A percentile compares a stretch with the other conserved stretches of the same genome.
Evolutionary conservation across 2,329 filamentous ascomycete genomes (phyloP).

Genomic region (Neonectria coccinea): DNA sequence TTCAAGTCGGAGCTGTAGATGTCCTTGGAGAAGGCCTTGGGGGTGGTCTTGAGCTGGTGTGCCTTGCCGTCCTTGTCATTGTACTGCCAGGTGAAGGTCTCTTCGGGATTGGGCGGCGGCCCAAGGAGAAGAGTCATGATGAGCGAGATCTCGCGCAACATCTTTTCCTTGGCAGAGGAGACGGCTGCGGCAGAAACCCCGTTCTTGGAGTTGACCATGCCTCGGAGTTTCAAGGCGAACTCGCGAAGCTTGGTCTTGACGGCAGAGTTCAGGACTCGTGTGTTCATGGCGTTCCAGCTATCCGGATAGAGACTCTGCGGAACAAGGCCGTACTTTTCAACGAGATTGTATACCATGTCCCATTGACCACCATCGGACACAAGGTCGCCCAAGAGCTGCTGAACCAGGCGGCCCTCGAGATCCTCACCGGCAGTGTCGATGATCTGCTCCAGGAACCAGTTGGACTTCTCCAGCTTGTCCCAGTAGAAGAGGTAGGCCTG

Average conservation of each 20-base stretch:
- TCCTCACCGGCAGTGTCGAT: constrained; percentile 78
- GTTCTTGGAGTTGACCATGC: constrained; percentile 55
- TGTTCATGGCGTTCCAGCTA: constrained; percentile 80
- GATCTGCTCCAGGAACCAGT: constrained; percentile 88
- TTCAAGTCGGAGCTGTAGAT: constrained; percentile 71
- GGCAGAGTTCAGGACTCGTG: constrained; percentile 75
- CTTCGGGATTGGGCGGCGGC: constrained; percentile 76
- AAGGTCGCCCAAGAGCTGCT: constrained; percentile 74
- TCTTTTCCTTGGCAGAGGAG: constrained; percentile 72
- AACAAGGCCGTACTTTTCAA: constrained; percentile 89
- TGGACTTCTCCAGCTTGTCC: constrained; percentile 93
- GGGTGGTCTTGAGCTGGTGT: constrained; percentile 72
- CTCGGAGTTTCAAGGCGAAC: constrained; percentile 79
- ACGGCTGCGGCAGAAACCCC: constrained; percentile 52
- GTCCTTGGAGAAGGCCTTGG: constrained; percentile 77
- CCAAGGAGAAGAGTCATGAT: constrained; percentile 87
- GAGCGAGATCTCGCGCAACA: constrained; percentile 83
- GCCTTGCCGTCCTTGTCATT: constrained; percentile 75
- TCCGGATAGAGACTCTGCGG: constrained; percentile 87
- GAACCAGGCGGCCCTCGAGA: constrained; percentile 78
- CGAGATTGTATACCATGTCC: constrained; percentile 91
- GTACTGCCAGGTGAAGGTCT: constrained; percentile 84
- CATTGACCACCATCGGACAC: constrained; percentile 88
- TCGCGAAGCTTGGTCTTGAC: constrained; percentile 90
- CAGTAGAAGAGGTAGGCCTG: constrained; percentile 92